These are phyloP conservation scores for Grammothele lineata DNA, from an alignment of 768 basidiomycete species.

Conservation along the genomic window DNA sequence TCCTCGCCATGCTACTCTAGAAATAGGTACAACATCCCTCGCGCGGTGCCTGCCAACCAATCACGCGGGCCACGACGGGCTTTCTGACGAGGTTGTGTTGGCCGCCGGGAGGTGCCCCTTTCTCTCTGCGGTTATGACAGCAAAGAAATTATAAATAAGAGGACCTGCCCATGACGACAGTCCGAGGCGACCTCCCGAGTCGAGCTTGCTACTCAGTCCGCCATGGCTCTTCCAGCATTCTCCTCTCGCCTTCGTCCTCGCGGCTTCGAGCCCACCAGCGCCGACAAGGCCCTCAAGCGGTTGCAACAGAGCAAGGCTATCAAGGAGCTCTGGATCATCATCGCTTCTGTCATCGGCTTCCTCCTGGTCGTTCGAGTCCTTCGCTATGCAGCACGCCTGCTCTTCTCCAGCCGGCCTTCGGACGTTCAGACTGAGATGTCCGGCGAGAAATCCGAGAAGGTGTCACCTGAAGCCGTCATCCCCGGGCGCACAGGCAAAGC, in stretches of 20 bases:
- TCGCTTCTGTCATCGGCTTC: conserved; percentile 34
- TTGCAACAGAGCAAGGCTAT: conserved; percentile 33
- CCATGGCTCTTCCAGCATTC: conserved; percentile 9
- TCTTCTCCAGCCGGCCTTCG: neutral
- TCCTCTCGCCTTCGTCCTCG: conserved; percentile 8
- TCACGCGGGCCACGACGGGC: conserved; percentile 11
- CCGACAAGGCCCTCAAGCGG: conserved; percentile 33
- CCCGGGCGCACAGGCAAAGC: conserved; percentile 15
- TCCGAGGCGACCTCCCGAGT: conserved; percentile 7
- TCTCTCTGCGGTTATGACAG: too few relatives aligned
- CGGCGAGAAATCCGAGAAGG: conserved; percentile 12
- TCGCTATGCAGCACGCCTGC: conserved; percentile 11
- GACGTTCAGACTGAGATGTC: neutral
- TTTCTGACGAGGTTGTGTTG: conserved; percentile 3
- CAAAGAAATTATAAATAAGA: conserved; percentile 12
- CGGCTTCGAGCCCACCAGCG: conserved; percentile 24
- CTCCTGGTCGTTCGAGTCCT: conserved; percentile 31
- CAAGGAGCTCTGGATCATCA: conserved; percentile 38
- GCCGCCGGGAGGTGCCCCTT: neutral
- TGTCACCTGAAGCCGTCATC: conserved; percentile 6
- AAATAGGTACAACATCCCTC: conserved; percentile 7
- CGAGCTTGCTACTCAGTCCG: neutral
- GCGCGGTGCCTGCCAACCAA: conserved; percentile 6
- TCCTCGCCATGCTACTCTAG: conserved; percentile 1
- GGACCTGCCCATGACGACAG: neutral